Percentiles rank a stretch among this genome's conserved stretches.
phyloP scores from a whole-genome alignment of 2,329 filamentous ascomycete genomes.

The Fusarium lateritium region DNA sequence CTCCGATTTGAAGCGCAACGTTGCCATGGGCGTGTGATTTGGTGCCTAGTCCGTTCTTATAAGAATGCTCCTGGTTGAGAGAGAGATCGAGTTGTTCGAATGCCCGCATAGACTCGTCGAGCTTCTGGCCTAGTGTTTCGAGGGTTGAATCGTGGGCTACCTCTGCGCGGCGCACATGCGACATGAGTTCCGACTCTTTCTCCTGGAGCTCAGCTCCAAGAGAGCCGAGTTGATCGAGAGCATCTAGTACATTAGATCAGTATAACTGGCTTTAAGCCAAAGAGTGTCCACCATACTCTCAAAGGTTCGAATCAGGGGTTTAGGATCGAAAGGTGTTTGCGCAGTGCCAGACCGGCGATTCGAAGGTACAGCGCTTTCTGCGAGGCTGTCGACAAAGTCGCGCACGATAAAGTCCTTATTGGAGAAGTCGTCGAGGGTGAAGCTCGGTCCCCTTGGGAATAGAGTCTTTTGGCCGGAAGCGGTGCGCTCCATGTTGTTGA shows the following conservation, averaged over 20 bases:
- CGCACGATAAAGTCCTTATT: conserved; percentile 97
- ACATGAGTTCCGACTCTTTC: conserved; percentile 90
- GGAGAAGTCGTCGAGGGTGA: conserved; percentile 90
- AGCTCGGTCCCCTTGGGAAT: conserved; percentile 84
- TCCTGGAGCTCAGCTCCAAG: conserved; percentile 89
- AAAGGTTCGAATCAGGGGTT: conserved; percentile 95
- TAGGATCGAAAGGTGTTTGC: conserved; percentile 85
- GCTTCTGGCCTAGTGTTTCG: conserved; percentile 86
- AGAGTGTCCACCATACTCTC: conserved; percentile 69
- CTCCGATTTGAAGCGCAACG: conserved; percentile 93
- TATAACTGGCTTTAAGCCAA: conserved; percentile 8
- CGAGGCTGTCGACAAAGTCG: conserved; percentile 95
- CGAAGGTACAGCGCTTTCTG: conserved; percentile 84
- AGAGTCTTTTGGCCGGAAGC: conserved; percentile 72
- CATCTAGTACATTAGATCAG: conserved; percentile 60
- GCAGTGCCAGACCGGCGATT: conserved; percentile 82
- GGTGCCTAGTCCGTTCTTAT: conserved; percentile 52
- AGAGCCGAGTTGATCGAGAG: conserved; percentile 76
- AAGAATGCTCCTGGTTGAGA: conserved; percentile 73
- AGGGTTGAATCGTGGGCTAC: conserved; percentile 92
- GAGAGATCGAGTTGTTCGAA: conserved; percentile 92
- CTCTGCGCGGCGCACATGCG: conserved; percentile 91
- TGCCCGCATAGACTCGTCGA: conserved; percentile 91
- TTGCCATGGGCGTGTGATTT: conserved; percentile 78
- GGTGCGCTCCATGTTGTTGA: conserved; percentile 60